These are phyloP conservation scores for Podospora pseudopauciseta DNA, from an alignment of 495 filamentous ascomycete genomes.

Conservation along the genomic window DNA sequence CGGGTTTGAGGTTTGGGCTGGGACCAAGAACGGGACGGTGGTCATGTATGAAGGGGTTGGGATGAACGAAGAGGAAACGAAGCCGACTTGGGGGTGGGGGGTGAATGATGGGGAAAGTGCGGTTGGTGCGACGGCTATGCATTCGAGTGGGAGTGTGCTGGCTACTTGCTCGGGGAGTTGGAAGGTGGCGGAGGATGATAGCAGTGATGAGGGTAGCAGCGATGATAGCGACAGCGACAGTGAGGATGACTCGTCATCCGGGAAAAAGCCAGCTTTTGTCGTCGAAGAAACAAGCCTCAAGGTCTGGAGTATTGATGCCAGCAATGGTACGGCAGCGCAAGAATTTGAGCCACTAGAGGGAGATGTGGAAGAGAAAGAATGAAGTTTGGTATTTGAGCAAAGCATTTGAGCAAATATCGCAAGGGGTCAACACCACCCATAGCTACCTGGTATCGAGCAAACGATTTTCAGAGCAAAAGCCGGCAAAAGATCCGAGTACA, in stretches of 20 bases:
- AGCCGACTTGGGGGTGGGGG: slow-evolving; percentile 56
- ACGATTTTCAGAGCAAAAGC: neutral
- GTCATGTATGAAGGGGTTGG: slow-evolving; percentile 67
- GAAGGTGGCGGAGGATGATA: slow-evolving; percentile 43
- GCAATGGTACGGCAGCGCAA: neutral
- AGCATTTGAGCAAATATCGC: neutral
- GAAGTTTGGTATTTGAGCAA: neutral
- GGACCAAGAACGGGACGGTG: slow-evolving; percentile 73
- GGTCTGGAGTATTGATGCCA: slow-evolving; percentile 53
- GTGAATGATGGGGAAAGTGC: slow-evolving; percentile 48
- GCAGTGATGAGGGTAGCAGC: slow-evolving; percentile 6
- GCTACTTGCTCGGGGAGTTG: slow-evolving; percentile 63
- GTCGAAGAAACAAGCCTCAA: slow-evolving; percentile 61
- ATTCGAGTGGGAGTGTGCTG: slow-evolving; percentile 62
- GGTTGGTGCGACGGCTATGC: slow-evolving; percentile 61
- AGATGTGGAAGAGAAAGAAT: neutral
- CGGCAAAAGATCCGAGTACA: neutral
- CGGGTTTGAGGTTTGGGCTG: slow-evolving; percentile 78
- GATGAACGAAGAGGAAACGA: slow-evolving; percentile 49
- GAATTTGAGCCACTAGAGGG: neutral
- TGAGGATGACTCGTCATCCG: slow-evolving; percentile 12
- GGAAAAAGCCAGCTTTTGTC: slow-evolving; percentile 13
- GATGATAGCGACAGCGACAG: slow-evolving; percentile 10
- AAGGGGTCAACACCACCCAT: neutral
- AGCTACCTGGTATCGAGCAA: neutral